A percentile compares a stretch with the other conserved stretches of the same genome.
These are phyloP conservation scores for Candida sithepensis DNA, from an alignment of 805 yeast species.

Conservation along the genomic window DNA sequence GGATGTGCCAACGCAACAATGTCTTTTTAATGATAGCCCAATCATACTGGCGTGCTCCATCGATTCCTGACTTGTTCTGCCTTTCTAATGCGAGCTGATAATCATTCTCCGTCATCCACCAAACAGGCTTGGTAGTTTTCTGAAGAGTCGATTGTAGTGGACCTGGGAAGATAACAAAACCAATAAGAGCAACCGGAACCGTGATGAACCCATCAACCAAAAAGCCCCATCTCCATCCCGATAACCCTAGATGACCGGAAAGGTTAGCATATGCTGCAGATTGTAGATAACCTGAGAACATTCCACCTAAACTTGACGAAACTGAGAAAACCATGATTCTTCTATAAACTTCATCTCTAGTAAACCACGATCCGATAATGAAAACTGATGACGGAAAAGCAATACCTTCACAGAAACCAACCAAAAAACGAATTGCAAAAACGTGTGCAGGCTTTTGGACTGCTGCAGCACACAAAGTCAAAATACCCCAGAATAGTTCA, in stretches of 20 bases:
- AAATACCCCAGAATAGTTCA: slow-evolving; percentile 29
- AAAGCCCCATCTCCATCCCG: slow-evolving; percentile 70
- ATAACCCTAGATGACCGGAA: slow-evolving; percentile 42
- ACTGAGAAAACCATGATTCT: slow-evolving; percentile 39
- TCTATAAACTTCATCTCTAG: slow-evolving; percentile 38
- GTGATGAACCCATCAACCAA: slow-evolving; percentile 59
- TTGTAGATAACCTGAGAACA: slow-evolving; percentile 43
- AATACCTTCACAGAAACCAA: slow-evolving; percentile 43
- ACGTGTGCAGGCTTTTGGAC: slow-evolving; percentile 30
- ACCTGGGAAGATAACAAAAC: slow-evolving; percentile 57
- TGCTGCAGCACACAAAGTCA: slow-evolving; percentile 28
- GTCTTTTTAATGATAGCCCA: slow-evolving; percentile 44
- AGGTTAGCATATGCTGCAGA: slow-evolving; percentile 38
- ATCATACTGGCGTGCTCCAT: slow-evolving; percentile 27
- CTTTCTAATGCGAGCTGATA: slow-evolving; percentile 39
- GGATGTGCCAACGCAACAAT: slow-evolving; percentile 52
- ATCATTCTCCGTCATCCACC: slow-evolving; percentile 25
- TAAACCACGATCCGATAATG: slow-evolving; percentile 41
- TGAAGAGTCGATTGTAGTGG: slow-evolving; percentile 23
- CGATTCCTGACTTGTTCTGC: slow-evolving; percentile 34
- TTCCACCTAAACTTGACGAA: slow-evolving; percentile 37
- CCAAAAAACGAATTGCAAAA: slow-evolving; percentile 39
- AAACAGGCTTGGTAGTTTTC: slow-evolving; percentile 21
- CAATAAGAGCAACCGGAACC: slow-evolving; percentile 52
- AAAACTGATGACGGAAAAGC: slow-evolving; percentile 39